Evolutionary conservation across 768 basidiomycete genomes (phyloP).

Genomic region (Termitomyces sp.): DNA sequence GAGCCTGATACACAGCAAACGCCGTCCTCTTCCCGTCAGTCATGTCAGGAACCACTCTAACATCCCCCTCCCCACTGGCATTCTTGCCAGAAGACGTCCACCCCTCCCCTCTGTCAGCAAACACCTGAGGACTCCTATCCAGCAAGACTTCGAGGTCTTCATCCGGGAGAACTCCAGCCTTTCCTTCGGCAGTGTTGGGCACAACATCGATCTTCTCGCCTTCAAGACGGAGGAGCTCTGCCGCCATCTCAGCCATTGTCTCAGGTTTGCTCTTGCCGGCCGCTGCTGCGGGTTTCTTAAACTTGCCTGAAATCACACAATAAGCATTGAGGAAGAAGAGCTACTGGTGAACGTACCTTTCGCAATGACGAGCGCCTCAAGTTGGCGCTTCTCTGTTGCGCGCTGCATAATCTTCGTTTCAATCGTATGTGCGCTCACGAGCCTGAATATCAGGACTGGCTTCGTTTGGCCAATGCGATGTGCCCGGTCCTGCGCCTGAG

Average conservation of each 20-base stretch:
- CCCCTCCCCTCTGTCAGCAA: constrained; percentile 60
- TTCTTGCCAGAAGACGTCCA: constrained; percentile 51
- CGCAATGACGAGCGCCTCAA: constrained; percentile 94
- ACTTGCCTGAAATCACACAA: constrained; percentile 51
- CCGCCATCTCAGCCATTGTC: constrained; percentile 76
- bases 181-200: constrained; percentile 62
- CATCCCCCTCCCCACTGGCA: neutral
- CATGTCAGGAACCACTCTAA: neutral
- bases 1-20: constrained; percentile 76
- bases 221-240: constrained; percentile 71
- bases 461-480: constrained; percentile 94
- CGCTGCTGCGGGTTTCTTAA: constrained; percentile 63
- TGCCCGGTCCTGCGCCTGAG: constrained; percentile 92
- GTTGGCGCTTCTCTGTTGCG: constrained; percentile 80
- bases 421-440: constrained; percentile 83
- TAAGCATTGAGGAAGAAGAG: neutral
- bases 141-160: constrained; percentile 75
- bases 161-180: constrained; percentile 72
- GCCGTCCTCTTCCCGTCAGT: constrained; percentile 38
- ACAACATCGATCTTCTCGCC: constrained; percentile 89
- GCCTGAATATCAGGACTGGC: constrained; percentile 85
- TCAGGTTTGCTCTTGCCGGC: constrained; percentile 46
- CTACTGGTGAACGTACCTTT: constrained; percentile 49
- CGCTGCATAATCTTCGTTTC: constrained; percentile 89
- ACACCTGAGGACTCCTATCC: constrained; percentile 74